Conservation (phyloP, 129 eudicot species). For the Artemisia annua region DNA sequence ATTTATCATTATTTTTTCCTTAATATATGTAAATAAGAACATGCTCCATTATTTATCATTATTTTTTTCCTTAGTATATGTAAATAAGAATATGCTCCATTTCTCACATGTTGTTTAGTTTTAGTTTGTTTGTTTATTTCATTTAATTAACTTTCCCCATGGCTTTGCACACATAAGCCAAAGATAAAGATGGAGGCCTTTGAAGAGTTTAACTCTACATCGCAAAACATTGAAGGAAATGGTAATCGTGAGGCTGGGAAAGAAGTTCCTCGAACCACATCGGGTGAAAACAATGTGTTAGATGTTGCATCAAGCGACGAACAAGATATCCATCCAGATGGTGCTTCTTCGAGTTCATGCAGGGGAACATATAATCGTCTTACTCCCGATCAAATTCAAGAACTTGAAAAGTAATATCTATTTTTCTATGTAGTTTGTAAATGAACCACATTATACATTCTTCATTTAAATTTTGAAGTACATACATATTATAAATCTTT, state of each 20-base stretch:
- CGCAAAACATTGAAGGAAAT: slow-evolving; percentile 9
- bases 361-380: slow-evolving; percentile 1
- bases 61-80: no score
- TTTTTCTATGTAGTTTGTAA: no score
- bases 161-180: slow-evolving; percentile 9
- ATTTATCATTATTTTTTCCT: no score
- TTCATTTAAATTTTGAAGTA: no score
- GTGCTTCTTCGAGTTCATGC: slow-evolving; percentile 9
- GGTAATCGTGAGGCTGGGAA: neutral
- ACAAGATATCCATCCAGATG: neutral
- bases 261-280: slow-evolving; percentile 1
- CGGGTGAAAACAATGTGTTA: no score
- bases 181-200: slow-evolving; percentile 3
- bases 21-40: no score
- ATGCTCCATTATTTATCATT: no score
- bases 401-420: slow-evolving; percentile 12
- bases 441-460: no score
- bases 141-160: neutral
- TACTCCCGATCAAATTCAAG: slow-evolving; percentile 6
- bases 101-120: no score
- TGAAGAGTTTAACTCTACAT: neutral
- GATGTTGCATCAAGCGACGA: neutral
- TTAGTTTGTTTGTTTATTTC: neutral
- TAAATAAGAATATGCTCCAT: no score
- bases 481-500: no score